Evolutionary conservation across 1,139 yeast genomes (phyloP).

Genomic region (Geotrichum fermentans): DNA sequence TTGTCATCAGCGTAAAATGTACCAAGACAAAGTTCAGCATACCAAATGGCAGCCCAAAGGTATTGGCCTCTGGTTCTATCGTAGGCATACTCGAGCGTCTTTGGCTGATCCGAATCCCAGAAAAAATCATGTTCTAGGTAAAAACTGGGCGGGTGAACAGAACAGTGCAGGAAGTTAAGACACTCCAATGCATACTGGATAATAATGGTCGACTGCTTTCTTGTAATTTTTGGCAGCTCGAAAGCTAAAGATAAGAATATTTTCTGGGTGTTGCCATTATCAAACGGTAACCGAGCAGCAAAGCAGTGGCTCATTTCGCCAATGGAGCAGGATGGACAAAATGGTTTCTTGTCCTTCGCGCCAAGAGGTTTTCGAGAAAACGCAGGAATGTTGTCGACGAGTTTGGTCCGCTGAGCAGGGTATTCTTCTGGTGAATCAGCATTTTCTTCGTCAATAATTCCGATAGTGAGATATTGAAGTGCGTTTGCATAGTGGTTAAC

Average conservation of each 20-base stretch:
- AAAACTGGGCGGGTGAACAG: slow-evolving; percentile 22
- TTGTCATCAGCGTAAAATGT: slow-evolving; percentile 34
- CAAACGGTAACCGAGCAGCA: slow-evolving; percentile 20
- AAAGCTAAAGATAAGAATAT: slow-evolving; percentile 19
- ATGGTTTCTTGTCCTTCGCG: slow-evolving; percentile 13
- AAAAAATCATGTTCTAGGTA: slow-evolving; percentile 22
- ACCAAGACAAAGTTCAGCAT: slow-evolving; percentile 37
- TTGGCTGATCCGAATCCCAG: slow-evolving; percentile 21
- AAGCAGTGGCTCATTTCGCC: slow-evolving; percentile 22
- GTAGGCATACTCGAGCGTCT: slow-evolving; percentile 10
- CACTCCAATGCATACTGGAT: slow-evolving; percentile 19
- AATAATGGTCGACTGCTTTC: slow-evolving; percentile 16
- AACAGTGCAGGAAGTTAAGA: slow-evolving; percentile 21
- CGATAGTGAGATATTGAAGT: slow-evolving; percentile 18
- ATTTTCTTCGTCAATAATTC: slow-evolving; percentile 17
- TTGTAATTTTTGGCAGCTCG: slow-evolving; percentile 21
- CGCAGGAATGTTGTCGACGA: slow-evolving; percentile 17
- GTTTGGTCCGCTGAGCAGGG: slow-evolving; percentile 4
- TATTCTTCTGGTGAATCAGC: background rate
- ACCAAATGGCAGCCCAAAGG: slow-evolving; percentile 37
- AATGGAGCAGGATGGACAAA: slow-evolving; percentile 21
- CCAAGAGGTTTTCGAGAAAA: slow-evolving; percentile 18
- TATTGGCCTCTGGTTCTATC: slow-evolving; percentile 27
- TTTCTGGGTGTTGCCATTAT: slow-evolving; percentile 13
- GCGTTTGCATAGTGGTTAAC: slow-evolving; percentile 19